phyloP scores from a whole-genome alignment of 345 rosid genomes.

The Salix brachista region DNA sequence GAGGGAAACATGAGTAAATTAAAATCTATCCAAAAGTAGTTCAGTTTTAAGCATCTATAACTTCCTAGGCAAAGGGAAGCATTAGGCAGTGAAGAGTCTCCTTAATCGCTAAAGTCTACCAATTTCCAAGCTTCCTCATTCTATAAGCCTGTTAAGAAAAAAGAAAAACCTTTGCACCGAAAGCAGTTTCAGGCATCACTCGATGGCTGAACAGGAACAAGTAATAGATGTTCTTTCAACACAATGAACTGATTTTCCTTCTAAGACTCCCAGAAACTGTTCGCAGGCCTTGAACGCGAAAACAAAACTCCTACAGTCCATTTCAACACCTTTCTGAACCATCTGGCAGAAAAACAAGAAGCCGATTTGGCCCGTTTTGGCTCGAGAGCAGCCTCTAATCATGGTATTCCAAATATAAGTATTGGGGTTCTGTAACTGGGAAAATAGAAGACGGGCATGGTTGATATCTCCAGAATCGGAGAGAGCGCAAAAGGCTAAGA shows the following conservation, averaged over 20 bases:
- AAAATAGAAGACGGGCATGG: constrained; percentile 30
- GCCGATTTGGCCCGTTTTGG: constrained; percentile 18
- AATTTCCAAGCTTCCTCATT: background rate
- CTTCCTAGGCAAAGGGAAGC: background rate
- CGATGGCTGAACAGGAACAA: background rate
- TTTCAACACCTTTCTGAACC: constrained; percentile 26
- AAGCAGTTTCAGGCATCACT: background rate
- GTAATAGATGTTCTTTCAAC: background rate
- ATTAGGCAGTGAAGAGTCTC: background rate
- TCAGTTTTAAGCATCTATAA: background rate
- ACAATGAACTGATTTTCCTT: constrained; percentile 33
- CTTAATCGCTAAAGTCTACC: background rate
- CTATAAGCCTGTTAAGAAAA: background rate
- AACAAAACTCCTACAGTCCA: constrained; percentile 37
- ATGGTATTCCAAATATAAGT: constrained; percentile 46
- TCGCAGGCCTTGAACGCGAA: constrained; percentile 36
- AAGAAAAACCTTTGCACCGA: background rate
- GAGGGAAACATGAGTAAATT: background rate
- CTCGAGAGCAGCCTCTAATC: constrained; percentile 34
- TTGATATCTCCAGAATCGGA: constrained; percentile 26
- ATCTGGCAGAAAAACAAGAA: constrained; percentile 23
- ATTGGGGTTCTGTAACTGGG: constrained; percentile 27
- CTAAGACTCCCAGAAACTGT: constrained; percentile 12
- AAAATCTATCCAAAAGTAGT: background rate
- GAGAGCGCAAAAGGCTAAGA: constrained; percentile 39